Conservation (phyloP, 1,284 basidiomycete species). For the Earliella scabrosa region DNA sequence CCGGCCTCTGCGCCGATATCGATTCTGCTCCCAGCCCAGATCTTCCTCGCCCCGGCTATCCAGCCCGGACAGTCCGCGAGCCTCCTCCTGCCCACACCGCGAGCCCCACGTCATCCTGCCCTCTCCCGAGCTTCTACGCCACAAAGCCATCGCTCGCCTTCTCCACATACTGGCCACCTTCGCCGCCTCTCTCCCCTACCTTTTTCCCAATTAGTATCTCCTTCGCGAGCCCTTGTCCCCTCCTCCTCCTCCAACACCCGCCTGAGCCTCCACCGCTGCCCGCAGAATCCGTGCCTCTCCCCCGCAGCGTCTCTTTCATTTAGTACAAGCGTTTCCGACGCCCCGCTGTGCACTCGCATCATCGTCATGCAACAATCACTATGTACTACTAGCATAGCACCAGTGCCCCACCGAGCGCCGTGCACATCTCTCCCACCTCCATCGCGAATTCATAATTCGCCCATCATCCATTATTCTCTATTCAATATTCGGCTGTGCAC, state of each 20-base stretch:
- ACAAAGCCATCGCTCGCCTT: slow-evolving; percentile 21
- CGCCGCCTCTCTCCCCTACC: slow-evolving; percentile 1
- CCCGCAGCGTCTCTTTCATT: not conserved
- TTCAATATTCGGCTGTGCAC: no score
- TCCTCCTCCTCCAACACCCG: not conserved
- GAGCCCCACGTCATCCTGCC: not conserved
- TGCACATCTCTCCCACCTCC: no score
- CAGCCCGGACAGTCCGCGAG: not conserved
- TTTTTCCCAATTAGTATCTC: not conserved
- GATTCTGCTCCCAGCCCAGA: not conserved
- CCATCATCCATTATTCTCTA: no score
- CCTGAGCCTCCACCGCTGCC: not conserved
- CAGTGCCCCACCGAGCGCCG: no score
- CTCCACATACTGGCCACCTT: slow-evolving; percentile 13
- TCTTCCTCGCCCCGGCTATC: not conserved
- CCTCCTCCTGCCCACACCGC: not conserved
- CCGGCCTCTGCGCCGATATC: no score
- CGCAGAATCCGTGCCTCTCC: not conserved
- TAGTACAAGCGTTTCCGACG: no score
- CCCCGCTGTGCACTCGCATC: no score
- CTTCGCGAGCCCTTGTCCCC: not conserved
- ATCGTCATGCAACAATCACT: no score
- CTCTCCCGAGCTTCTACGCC: slow-evolving; percentile 21
- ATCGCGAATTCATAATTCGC: no score
- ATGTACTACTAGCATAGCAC: no score